Conservation (phyloP, 2,329 filamentous ascomycete genomes). For the Mycosphaerella arachidis region DNA sequence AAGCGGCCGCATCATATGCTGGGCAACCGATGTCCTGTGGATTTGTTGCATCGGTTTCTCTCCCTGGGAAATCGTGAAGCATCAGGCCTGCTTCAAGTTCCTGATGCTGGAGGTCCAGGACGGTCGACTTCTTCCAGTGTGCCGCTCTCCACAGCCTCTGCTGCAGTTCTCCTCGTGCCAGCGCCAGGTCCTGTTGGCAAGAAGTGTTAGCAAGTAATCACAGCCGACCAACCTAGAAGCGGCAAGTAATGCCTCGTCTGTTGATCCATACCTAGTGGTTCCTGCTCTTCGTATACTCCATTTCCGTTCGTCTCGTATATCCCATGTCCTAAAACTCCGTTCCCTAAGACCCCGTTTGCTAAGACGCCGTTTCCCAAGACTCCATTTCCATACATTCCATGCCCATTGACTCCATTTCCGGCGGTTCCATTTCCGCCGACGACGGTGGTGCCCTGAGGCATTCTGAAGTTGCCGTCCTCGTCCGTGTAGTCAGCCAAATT, state of each 20-base stretch:
- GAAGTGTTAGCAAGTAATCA: background rate
- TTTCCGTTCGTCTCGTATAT: background rate
- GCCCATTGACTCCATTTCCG: conserved; percentile 39
- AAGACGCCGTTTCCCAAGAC: too few species aligned
- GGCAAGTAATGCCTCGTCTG: background rate
- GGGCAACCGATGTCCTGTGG: conserved; percentile 5
- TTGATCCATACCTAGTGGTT: conserved; percentile 29
- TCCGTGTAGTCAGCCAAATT: conserved; percentile 84
- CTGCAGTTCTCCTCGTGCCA: conserved; percentile 34
- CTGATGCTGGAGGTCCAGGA: conserved; percentile 34
- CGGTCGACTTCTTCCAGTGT: conserved; percentile 20
- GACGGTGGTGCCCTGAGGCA: conserved; percentile 60
- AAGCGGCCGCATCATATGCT: conserved; percentile 20
- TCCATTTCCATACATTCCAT: background rate
- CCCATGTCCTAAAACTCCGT: too few species aligned
- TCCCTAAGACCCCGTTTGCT: too few species aligned
- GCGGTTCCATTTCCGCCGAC: conserved; percentile 45
- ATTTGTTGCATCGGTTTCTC: conserved; percentile 33
- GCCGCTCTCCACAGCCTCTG: conserved; percentile 37
- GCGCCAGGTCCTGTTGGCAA: conserved; percentile 17
- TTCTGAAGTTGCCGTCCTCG: conserved; percentile 73
- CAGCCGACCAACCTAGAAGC: background rate
- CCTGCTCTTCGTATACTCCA: conserved; percentile 16
- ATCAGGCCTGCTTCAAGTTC: background rate
- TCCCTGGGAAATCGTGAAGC: conserved; percentile 35